These are phyloP conservation scores for Rheum nobile DNA, from an alignment of 148 eudicot genomes.

Conservation along the genomic window DNA sequence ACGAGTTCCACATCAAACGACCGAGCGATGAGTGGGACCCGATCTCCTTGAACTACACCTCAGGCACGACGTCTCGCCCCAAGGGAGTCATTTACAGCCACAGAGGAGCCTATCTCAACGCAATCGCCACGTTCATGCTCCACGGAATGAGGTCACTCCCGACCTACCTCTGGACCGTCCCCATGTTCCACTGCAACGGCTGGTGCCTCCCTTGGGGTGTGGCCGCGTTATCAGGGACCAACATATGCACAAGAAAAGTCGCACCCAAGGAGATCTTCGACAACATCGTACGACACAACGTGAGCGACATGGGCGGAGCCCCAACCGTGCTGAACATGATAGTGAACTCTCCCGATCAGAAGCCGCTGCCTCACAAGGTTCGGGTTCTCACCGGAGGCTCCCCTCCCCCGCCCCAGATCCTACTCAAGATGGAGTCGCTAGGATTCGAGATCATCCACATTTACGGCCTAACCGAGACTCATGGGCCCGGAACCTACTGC, in stretches of 20 bases:
- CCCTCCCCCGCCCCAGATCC: constrained; percentile 50
- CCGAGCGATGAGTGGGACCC: constrained; percentile 50
- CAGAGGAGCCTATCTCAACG: constrained; percentile 59
- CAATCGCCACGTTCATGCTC: constrained; percentile 46
- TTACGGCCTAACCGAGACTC: constrained; percentile 60
- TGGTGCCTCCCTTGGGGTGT: constrained; percentile 70
- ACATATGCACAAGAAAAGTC: constrained; percentile 45
- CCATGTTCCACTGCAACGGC: constrained; percentile 69
- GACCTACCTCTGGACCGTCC: constrained; percentile 55
- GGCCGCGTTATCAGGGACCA: constrained; percentile 56
- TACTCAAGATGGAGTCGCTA: constrained; percentile 47
- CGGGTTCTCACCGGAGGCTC: constrained; percentile 45
- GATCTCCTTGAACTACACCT: constrained; percentile 51
- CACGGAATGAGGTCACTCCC: constrained; percentile 47
- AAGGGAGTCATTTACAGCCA: constrained; percentile 61
- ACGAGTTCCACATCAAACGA: constrained; percentile 22
- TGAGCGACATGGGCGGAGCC: constrained; percentile 58
- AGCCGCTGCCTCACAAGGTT: constrained; percentile 38
- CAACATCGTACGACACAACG: constrained; percentile 27
- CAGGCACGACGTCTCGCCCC: constrained; percentile 67
- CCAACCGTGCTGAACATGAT: constrained; percentile 70
- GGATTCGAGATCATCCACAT: constrained; percentile 44
- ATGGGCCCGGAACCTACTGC: constrained; percentile 52
- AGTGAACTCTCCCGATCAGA: constrained; percentile 35
- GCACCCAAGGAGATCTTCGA: constrained; percentile 44